phyloP scores from a whole-genome alignment of 768 basidiomycete species.

The Trametes meyenii region DNA sequence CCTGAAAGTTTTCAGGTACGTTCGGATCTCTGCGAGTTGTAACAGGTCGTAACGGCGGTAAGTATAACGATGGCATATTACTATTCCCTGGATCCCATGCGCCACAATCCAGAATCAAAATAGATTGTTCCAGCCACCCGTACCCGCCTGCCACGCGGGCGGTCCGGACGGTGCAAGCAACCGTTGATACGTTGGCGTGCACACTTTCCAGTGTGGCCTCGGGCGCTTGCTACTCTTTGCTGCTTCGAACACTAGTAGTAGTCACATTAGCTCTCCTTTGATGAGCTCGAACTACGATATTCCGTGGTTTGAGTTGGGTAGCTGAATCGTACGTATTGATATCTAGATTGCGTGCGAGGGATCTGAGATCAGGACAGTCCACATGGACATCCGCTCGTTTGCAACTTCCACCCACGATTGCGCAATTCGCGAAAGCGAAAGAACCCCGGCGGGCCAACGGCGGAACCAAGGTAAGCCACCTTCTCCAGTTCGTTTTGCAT shows the following conservation, averaged over 20 bases:
- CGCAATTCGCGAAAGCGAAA: conserved; percentile 8
- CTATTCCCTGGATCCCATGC: not conserved
- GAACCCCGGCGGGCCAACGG: no score
- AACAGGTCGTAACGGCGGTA: no score
- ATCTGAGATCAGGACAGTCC: not conserved
- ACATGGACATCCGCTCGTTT: conserved; percentile 9
- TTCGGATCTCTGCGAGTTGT: not conserved
- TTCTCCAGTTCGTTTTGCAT: not conserved
- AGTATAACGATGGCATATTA: not conserved
- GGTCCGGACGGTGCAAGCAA: no score
- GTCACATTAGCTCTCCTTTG: no score
- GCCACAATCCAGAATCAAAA: not conserved
- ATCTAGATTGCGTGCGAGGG: not conserved
- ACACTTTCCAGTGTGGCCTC: not conserved
- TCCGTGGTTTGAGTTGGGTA: not conserved
- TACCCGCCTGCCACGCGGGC: no score
- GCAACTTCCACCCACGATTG: conserved; percentile 9
- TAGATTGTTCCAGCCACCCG: not conserved
- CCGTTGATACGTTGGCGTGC: no score
- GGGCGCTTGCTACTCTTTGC: not conserved
- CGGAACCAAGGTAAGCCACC: not conserved
- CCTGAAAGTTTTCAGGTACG: not conserved
- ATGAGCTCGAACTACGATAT: no score
- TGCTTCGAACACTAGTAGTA: no score
- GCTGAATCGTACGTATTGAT: not conserved